These are phyloP conservation scores for Neonectria coccinea DNA, from an alignment of 2,329 filamentous ascomycete genomes.

Conservation along the genomic window DNA sequence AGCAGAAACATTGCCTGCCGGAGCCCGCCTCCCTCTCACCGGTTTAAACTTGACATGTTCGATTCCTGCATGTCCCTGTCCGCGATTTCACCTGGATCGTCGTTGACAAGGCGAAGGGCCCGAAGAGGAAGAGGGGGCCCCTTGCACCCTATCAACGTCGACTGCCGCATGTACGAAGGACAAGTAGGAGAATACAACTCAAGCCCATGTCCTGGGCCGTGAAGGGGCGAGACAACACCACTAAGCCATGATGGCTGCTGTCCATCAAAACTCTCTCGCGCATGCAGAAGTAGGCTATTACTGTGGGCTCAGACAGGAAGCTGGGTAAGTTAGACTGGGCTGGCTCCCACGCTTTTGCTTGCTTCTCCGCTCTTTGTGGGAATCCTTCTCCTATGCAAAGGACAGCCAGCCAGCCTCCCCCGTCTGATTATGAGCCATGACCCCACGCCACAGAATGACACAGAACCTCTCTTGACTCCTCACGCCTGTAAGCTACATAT, in stretches of 20 bases:
- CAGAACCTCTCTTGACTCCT: not conserved
- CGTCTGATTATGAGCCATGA: not conserved
- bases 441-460: not conserved
- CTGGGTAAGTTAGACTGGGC: conserved; percentile 8
- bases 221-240: conserved; percentile 10
- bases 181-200: not conserved
- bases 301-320: conserved; percentile 2
- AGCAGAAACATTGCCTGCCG: conserved; percentile 35
- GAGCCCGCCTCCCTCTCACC: conserved; percentile 32
- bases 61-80: conserved; percentile 35
- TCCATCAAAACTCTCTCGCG: conserved; percentile 27
- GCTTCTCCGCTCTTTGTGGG: not conserved
- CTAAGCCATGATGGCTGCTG: conserved; percentile 18
- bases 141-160: conserved; percentile 20
- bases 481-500: conserved; percentile 16
- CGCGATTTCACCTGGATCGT: conserved; percentile 32
- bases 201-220: conserved; percentile 2
- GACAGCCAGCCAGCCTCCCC: not conserved
- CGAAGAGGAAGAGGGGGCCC: conserved; percentile 21
- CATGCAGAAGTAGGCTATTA: conserved; percentile 12
- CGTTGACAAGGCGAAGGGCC: conserved; percentile 11
- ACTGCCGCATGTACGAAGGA: conserved; percentile 2
- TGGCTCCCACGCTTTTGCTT: conserved; percentile 1
- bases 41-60: conserved; percentile 38
- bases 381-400: not conserved